A percentile compares a stretch with the other conserved stretches of the same genome.
Evolutionary conservation across 75 land plant genomes (phyloP).

Genomic region (Sequoiadendron giganteum): DNA sequence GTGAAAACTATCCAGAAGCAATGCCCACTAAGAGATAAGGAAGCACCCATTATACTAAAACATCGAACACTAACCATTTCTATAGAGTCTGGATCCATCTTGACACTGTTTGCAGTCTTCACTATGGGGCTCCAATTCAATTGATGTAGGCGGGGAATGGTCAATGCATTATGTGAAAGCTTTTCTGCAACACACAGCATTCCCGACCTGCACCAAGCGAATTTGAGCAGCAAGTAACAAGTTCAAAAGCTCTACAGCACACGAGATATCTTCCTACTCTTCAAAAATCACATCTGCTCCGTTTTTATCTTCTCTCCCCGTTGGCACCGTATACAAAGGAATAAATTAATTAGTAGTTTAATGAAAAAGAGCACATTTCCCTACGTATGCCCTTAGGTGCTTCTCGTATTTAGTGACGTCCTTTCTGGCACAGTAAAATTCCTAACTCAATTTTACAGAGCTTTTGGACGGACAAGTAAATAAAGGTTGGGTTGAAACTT

Average conservation of each 20-base stretch:
- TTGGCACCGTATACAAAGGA: neutral
- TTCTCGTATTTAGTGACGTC: constrained; percentile 1
- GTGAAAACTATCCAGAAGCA: neutral
- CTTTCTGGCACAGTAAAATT: neutral
- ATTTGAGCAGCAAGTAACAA: neutral
- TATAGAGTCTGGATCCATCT: neutral
- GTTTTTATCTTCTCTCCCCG: neutral
- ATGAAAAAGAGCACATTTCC: neutral
- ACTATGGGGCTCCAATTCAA: neutral
- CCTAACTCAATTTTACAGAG: neutral
- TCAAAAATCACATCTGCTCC: neutral
- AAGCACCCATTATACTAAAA: neutral
- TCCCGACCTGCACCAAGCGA: constrained; percentile 4
- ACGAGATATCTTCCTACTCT: too few relatives aligned
- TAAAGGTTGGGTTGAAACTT: neutral
- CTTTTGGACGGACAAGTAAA: neutral
- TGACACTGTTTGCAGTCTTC: neutral
- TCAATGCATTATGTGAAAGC: neutral
- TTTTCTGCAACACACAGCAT: neutral
- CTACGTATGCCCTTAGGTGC: neutral
- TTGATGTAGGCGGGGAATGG: neutral
- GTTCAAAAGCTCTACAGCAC: neutral
- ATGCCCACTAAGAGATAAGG: neutral
- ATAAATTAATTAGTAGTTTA: neutral
- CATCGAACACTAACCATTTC: neutral